A percentile compares a stretch with the other conserved stretches of the same genome.
Conservation (phyloP, 2,329 filamentous ascomycete genomes). For the Penicillium hordei region DNA sequence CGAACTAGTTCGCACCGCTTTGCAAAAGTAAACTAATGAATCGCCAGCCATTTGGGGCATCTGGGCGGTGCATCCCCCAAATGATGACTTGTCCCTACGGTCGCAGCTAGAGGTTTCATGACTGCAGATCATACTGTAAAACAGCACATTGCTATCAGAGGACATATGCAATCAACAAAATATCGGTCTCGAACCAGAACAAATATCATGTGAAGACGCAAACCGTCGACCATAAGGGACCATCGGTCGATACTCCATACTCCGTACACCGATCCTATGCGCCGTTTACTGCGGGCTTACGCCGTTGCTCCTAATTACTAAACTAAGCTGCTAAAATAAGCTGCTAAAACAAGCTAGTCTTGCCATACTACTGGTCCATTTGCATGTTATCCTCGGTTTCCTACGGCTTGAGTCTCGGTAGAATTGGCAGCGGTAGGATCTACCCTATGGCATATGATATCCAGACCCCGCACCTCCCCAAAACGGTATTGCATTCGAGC, state of each 20-base stretch:
- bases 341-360: neutral
- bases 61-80: neutral
- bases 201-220: neutral
- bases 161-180: neutral
- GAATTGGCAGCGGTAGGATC: neutral
- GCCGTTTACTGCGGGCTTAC: neutral
- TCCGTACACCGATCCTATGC: neutral
- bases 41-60: neutral
- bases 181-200: neutral
- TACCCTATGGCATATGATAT: neutral
- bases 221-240: neutral
- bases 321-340: too few species aligned
- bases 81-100: neutral
- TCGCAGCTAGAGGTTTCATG: neutral
- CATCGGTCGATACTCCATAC: neutral
- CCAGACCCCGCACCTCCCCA: neutral
- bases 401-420: neutral
- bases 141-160: neutral
- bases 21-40: neutral
- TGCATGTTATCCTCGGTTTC: neutral
- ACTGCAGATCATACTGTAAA: neutral
- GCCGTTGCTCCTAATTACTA: neutral
- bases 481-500: neutral
- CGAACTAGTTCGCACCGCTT: slow-evolving; percentile 7
- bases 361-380: neutral